phyloP scores from a whole-genome alignment of 495 filamentous ascomycete genomes.

The Tetracladium marchalianum region DNA sequence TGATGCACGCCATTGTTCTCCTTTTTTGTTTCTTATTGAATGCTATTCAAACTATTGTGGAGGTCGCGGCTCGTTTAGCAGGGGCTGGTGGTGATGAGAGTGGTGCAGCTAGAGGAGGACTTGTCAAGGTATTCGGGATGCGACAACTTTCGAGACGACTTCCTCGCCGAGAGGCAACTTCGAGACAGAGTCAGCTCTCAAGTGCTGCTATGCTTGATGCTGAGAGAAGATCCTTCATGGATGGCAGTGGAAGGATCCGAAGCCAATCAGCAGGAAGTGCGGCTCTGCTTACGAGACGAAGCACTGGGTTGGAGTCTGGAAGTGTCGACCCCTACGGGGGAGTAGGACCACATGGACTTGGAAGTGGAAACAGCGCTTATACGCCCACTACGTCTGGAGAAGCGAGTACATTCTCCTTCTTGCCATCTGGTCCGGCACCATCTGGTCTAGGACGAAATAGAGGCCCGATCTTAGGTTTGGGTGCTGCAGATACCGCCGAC shows the following conservation, averaged over 20 bases:
- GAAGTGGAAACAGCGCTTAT: conserved; percentile 42
- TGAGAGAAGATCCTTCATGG: conserved; percentile 53
- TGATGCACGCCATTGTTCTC: conserved; percentile 77
- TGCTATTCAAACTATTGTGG: conserved; percentile 78
- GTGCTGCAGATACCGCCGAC: conserved; percentile 20
- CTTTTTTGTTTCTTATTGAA: conserved; percentile 94
- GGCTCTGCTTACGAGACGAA: conserved; percentile 52
- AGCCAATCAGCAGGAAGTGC: conserved; percentile 78
- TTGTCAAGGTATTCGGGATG: conserved; percentile 86
- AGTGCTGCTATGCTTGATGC: conserved; percentile 67
- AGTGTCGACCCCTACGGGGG: conserved; percentile 9
- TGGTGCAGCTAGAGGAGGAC: conserved; percentile 71
- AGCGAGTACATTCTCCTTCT: conserved; percentile 58
- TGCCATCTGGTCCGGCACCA: conserved; percentile 37
- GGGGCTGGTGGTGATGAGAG: conserved; percentile 70
- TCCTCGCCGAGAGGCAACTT: conserved; percentile 44
- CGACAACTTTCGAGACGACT: conserved; percentile 77
- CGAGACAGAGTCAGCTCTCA: conserved; percentile 69
- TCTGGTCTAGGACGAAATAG: conserved; percentile 14
- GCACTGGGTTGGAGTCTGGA: conserved; percentile 16
- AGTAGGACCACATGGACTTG: conserved; percentile 13
- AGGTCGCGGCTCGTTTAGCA: conserved; percentile 69
- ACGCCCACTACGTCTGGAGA: conserved; percentile 60
- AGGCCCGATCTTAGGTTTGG: conserved; percentile 10
- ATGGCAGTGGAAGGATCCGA: conserved; percentile 55